Conservation (phyloP, 106 monocot genomes). For the Dioscorea zingiberensis region DNA sequence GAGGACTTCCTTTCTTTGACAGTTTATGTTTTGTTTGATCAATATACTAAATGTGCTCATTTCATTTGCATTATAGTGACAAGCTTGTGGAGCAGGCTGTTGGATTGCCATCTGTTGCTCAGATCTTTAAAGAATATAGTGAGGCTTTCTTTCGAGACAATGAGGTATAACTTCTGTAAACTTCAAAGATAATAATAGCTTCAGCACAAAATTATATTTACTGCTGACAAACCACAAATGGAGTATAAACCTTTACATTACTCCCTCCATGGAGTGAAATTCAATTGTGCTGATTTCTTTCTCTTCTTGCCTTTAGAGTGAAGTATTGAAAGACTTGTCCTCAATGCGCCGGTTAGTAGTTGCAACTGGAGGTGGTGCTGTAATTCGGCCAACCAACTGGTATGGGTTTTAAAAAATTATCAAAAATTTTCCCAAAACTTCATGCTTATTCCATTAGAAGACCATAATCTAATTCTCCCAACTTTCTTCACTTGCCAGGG, state of each 20-base stretch:
- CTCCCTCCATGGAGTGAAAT: neutral
- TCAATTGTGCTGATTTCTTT: too few relatives aligned
- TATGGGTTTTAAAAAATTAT: slow-evolving; percentile 9
- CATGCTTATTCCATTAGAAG: too few relatives aligned
- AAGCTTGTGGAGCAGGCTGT: slow-evolving; percentile 82
- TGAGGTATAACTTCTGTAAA: neutral
- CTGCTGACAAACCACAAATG: too few relatives aligned
- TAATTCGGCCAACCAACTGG: slow-evolving; percentile 84
- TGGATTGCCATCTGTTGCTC: slow-evolving; percentile 77
- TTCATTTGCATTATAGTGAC: slow-evolving; percentile 40
- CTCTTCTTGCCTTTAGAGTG: slow-evolving; percentile 27
- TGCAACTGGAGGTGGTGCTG: slow-evolving; percentile 90
- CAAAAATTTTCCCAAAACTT: too few relatives aligned
- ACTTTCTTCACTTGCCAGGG: slow-evolving; percentile 44
- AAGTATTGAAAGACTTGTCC: slow-evolving; percentile 63
- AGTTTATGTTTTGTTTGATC: too few relatives aligned
- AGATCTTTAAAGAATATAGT: slow-evolving; percentile 75
- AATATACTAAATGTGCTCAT: too few relatives aligned
- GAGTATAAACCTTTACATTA: too few relatives aligned
- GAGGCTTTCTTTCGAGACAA: slow-evolving; percentile 63
- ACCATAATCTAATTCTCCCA: too few relatives aligned
- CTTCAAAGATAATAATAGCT: too few relatives aligned
- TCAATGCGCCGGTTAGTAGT: slow-evolving; percentile 66
- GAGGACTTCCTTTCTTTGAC: too few relatives aligned
- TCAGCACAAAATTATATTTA: too few relatives aligned